A percentile compares a stretch with the other conserved stretches of the same genome.
Conservation (phyloP, 306 rosid species). For the Rosa multiflora region DNA sequence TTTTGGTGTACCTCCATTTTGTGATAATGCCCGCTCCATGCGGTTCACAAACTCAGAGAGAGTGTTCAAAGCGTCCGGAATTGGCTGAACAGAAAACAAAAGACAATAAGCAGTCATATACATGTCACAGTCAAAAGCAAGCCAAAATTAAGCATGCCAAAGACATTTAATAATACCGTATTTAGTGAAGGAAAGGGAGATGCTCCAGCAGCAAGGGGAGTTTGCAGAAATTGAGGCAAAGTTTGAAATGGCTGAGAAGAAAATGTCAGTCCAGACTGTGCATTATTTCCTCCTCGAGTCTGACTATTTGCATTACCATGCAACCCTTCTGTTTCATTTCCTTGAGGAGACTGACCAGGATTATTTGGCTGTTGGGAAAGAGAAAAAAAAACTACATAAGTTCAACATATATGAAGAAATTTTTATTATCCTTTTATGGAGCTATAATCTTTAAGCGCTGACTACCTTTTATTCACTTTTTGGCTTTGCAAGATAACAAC, state of each 20-base stretch:
- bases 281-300: constrained; percentile 57
- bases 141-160: constrained; percentile 1
- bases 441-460: constrained; percentile 4
- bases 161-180: constrained; percentile 44
- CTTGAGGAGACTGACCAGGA: constrained; percentile 49
- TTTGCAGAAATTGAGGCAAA: constrained; percentile 66
- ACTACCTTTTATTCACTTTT: not conserved
- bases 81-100: constrained; percentile 60
- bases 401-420: not conserved
- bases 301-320: constrained; percentile 37
- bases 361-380: constrained; percentile 34
- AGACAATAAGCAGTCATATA: not conserved
- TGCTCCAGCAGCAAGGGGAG: constrained; percentile 67
- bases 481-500: not conserved
- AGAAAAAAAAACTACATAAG: not conserved
- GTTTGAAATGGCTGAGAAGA: constrained; percentile 59
- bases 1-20: constrained; percentile 48
- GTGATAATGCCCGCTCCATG: constrained; percentile 73
- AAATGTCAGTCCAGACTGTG: constrained; percentile 66
- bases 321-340: constrained; percentile 55
- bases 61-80: constrained; percentile 77
- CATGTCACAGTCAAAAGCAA: constrained; percentile 16
- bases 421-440: not conserved
- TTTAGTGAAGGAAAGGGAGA: constrained; percentile 66
- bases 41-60: constrained; percentile 77